Conservation (phyloP, 768 basidiomycete species). For the Boletus speciosus region DNA sequence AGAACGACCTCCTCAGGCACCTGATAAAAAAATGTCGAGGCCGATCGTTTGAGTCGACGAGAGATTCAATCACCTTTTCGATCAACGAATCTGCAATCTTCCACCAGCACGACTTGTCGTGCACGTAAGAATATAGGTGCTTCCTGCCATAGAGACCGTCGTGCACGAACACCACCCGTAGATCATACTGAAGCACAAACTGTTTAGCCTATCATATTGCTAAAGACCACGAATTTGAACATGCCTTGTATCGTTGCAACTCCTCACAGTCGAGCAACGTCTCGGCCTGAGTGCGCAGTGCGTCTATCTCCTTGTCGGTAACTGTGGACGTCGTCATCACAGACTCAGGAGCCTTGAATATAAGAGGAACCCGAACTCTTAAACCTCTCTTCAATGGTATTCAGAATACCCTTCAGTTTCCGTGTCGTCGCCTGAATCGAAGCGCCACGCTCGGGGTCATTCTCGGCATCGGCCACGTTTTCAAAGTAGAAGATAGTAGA, state of each 20-base stretch:
- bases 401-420: conserved; percentile 53
- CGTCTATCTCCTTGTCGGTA: conserved; percentile 47
- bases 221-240: conserved; percentile 15
- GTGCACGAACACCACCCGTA: conserved; percentile 74
- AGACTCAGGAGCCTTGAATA: not conserved
- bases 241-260: conserved; percentile 55
- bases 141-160: conserved; percentile 75
- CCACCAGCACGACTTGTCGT: conserved; percentile 68
- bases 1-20: conserved; percentile 69
- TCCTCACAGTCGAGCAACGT: conserved; percentile 60
- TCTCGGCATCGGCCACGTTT: conserved; percentile 50
- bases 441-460: conserved; percentile 44
- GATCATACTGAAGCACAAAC: conserved; percentile 60
- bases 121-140: conserved; percentile 76
- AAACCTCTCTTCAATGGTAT: conserved; percentile 49
- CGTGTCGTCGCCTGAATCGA: conserved; percentile 41
- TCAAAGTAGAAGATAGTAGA: conserved; percentile 71
- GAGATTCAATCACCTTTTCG: conserved; percentile 45
- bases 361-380: conserved; percentile 39
- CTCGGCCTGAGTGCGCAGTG: conserved; percentile 42
- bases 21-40: conserved; percentile 34
- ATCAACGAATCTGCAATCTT: conserved; percentile 71
- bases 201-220: not conserved
- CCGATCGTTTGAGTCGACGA: not conserved
- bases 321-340: conserved; percentile 33